A percentile compares a stretch with the other conserved stretches of the same genome.
These are phyloP conservation scores for Pyrenopolyporus hunteri DNA, from an alignment of 495 filamentous ascomycete species.

Conservation along the genomic window DNA sequence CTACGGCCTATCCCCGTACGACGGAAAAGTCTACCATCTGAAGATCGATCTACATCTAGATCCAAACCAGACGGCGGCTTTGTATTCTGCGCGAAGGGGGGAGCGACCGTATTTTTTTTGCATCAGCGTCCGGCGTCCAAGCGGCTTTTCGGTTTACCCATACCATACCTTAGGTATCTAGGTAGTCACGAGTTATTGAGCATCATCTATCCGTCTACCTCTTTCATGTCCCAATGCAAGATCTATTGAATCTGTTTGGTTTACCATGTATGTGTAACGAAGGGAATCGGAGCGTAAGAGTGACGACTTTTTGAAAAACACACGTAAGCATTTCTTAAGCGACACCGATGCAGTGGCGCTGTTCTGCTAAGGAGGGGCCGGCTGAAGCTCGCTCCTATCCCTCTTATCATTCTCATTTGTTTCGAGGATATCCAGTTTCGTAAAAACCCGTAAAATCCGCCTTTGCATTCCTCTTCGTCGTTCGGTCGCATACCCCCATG, in stretches of 20 bases:
- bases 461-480: not conserved
- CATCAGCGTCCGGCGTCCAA: constrained; percentile 39
- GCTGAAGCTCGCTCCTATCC: not conserved
- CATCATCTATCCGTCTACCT: no score
- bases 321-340: not conserved
- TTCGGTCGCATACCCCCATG: constrained; percentile 12
- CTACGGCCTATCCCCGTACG: not conserved
- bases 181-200: constrained; percentile 17
- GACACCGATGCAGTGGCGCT: not conserved
- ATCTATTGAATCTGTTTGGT: not conserved
- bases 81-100: constrained; percentile 14
- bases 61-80: constrained; percentile 16
- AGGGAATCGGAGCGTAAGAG: not conserved
- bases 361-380: not conserved
- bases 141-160: constrained; percentile 18
- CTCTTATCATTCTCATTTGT: constrained; percentile 25
- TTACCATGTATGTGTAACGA: no score
- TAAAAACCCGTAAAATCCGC: constrained; percentile 11
- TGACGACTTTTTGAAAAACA: not conserved
- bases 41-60: constrained; percentile 11
- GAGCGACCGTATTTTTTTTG: constrained; percentile 21
- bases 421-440: constrained; percentile 15
- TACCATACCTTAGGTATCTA: no score
- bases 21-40: constrained; percentile 4
- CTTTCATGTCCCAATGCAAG: constrained; percentile 5